phyloP scores from a whole-genome alignment of 2,329 filamentous ascomycete species.

The Pezicula radicicola region DNA sequence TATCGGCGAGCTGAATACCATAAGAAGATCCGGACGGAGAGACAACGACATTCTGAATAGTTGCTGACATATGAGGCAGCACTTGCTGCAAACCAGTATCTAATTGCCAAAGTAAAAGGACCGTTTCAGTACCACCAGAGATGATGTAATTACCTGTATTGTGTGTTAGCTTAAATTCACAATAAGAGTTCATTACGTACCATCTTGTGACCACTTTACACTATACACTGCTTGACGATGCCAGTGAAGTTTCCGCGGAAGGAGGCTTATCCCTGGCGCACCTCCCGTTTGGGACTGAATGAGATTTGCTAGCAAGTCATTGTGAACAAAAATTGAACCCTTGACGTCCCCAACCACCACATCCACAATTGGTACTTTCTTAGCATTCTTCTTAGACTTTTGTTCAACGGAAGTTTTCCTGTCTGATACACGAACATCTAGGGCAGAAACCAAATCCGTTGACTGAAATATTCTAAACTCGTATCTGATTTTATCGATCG shows the following conservation, averaged over 20 bases:
- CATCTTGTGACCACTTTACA: slow-evolving; percentile 90
- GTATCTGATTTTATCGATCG: slow-evolving; percentile 44
- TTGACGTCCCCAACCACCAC: slow-evolving; percentile 73
- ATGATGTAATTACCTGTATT: slow-evolving; percentile 81
- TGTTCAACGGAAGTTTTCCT: slow-evolving; percentile 17
- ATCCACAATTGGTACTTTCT: slow-evolving; percentile 52
- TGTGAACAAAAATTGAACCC: slow-evolving; percentile 79
- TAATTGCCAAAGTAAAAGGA: slow-evolving; percentile 89
- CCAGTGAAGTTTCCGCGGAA: slow-evolving; percentile 77
- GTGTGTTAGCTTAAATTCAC: slow-evolving; percentile 27
- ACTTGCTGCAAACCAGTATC: slow-evolving; percentile 80
- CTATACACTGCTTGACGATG: slow-evolving; percentile 80
- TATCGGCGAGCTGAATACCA: slow-evolving; percentile 82
- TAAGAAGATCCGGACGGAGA: slow-evolving; percentile 80
- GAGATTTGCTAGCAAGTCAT: slow-evolving; percentile 61
- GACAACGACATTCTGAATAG: slow-evolving; percentile 80
- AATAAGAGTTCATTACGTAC: slow-evolving; percentile 42
- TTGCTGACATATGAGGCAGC: slow-evolving; percentile 84
- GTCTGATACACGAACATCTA: slow-evolving; percentile 55
- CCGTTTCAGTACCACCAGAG: slow-evolving; percentile 87
- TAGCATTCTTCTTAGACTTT: slow-evolving; percentile 22
- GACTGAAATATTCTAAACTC: slow-evolving; percentile 57
- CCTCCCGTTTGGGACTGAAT: slow-evolving; percentile 36
- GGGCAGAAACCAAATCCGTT: slow-evolving; percentile 62
- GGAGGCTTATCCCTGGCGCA: slow-evolving; percentile 31